Evolutionary conservation across 306 rosid genomes (phyloP).

Genomic region (Vachellia collinsii): DNA sequence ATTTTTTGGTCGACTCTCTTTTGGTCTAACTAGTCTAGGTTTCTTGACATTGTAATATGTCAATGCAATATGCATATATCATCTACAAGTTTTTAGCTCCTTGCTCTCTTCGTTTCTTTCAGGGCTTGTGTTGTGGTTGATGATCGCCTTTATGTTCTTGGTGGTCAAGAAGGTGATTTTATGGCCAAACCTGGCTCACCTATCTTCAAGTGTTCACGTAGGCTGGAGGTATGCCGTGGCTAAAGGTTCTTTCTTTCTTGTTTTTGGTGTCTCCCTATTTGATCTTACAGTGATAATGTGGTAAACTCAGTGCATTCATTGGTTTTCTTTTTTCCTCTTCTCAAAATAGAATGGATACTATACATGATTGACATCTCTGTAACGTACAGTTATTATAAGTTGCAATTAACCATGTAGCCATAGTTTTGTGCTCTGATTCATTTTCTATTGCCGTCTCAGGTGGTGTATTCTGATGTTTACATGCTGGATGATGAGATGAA

Average conservation of each 20-base stretch:
- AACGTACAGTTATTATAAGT: not conserved
- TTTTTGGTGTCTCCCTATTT: not conserved
- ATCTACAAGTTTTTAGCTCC: slow-evolving; percentile 21
- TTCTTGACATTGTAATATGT: slow-evolving; percentile 27
- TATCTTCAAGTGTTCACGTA: slow-evolving; percentile 92
- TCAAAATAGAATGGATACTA: not conserved
- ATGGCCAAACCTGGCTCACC: slow-evolving; percentile 99
- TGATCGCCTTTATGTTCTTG: slow-evolving; percentile 81
- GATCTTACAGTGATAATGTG: slow-evolving; percentile 18
- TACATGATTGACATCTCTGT: not conserved
- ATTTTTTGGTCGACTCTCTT: not conserved
- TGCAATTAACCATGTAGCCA: not conserved
- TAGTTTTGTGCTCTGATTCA: not conserved
- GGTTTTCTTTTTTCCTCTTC: not conserved
- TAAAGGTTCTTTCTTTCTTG: not conserved
- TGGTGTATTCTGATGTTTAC: slow-evolving; percentile 78
- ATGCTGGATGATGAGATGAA: slow-evolving; percentile 88
- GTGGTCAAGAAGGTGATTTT: slow-evolving; percentile 99
- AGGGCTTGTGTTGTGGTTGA: slow-evolving; percentile 82
- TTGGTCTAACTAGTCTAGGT: slow-evolving; percentile 8
- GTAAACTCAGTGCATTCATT: not conserved
- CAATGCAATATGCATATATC: slow-evolving; percentile 32
- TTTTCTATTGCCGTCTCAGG: slow-evolving; percentile 53
- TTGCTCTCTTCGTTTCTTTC: slow-evolving; percentile 25
- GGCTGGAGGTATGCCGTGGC: slow-evolving; percentile 64